phyloP scores from a whole-genome alignment of 1,139 yeast genomes.

The Zygosaccharomyces sapae region DNA sequence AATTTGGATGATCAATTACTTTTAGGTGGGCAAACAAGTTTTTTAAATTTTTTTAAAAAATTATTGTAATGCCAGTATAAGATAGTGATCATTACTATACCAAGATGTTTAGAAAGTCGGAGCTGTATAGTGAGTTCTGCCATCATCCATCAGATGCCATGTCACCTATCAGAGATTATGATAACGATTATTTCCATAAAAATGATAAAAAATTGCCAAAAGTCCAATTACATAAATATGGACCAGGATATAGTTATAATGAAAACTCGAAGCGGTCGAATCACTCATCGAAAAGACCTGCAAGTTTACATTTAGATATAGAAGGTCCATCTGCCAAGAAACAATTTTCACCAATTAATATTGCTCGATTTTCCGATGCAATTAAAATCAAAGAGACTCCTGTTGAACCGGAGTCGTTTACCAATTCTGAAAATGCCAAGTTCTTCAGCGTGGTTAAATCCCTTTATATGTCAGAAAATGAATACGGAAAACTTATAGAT shows the following conservation, averaged over 20 bases:
- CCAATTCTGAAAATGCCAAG: slow-evolving; percentile 8
- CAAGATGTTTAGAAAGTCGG: slow-evolving; percentile 30
- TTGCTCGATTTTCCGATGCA: slow-evolving; percentile 16
- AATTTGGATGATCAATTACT: not conserved
- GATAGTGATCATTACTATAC: not conserved
- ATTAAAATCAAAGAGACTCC: slow-evolving; percentile 6
- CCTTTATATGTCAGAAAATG: slow-evolving; percentile 31
- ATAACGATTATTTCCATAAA: slow-evolving; percentile 29
- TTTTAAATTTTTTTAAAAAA: not conserved
- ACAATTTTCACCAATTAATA: slow-evolving; percentile 32
- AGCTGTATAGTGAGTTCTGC: slow-evolving; percentile 24
- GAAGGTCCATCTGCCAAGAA: slow-evolving; percentile 22
- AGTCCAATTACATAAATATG: not conserved
- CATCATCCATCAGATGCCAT: slow-evolving; percentile 22
- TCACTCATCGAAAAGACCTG: slow-evolving; percentile 19
- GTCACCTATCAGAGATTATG: slow-evolving; percentile 36
- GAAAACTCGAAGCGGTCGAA: slow-evolving; percentile 7
- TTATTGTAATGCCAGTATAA: not conserved
- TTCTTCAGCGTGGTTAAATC: slow-evolving; percentile 27
- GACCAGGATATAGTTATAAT: slow-evolving; percentile 1
- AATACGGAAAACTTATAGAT: slow-evolving; percentile 27
- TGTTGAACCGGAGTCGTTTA: not conserved
- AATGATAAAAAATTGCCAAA: slow-evolving; percentile 26
- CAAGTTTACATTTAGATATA: slow-evolving; percentile 16
- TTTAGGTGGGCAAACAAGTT: not conserved